These are phyloP conservation scores for Wickerhamomyces sp. DNA, from an alignment of 1,139 yeast genomes.

Conservation along the genomic window DNA sequence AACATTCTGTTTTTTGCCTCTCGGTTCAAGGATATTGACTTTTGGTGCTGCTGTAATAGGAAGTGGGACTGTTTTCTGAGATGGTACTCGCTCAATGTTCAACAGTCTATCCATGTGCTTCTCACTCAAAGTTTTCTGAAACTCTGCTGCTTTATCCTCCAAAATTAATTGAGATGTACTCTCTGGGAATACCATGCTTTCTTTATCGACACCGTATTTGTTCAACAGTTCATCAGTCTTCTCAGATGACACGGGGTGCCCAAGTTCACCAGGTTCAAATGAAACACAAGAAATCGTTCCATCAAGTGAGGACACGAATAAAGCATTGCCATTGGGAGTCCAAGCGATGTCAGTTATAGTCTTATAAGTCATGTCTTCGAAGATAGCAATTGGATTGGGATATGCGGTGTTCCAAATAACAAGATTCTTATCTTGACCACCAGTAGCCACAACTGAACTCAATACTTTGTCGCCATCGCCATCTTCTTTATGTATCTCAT, in stretches of 20 bases:
- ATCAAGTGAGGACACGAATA: slow-evolving; percentile 77
- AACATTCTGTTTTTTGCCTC: no score
- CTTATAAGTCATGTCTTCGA: slow-evolving; percentile 54
- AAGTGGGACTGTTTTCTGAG: slow-evolving; percentile 1
- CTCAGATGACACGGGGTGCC: slow-evolving; percentile 59
- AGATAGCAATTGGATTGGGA: slow-evolving; percentile 59
- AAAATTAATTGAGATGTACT: slow-evolving; percentile 71
- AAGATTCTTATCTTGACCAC: slow-evolving; percentile 71
- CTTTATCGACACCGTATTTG: slow-evolving; percentile 86
- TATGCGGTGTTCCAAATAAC: slow-evolving; percentile 66
- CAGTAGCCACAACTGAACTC: slow-evolving; percentile 61
- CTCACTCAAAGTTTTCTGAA: slow-evolving; percentile 25
- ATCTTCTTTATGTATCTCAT: slow-evolving; percentile 27
- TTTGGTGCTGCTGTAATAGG: slow-evolving; percentile 1
- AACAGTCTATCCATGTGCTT: slow-evolving; percentile 35
- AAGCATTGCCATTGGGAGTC: slow-evolving; percentile 70
- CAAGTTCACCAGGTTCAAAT: slow-evolving; percentile 72
- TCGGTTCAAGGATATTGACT: neutral
- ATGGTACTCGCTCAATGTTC: slow-evolving; percentile 23
- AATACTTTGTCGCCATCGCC: slow-evolving; percentile 14
- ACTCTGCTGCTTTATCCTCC: slow-evolving; percentile 54
- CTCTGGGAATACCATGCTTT: slow-evolving; percentile 80
- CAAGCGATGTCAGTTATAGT: slow-evolving; percentile 73
- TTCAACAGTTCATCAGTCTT: slow-evolving; percentile 66
- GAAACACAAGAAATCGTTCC: slow-evolving; percentile 71